phyloP scores from a whole-genome alignment of 371 early-diverging fungal species.

The Mortierella sp. region DNA sequence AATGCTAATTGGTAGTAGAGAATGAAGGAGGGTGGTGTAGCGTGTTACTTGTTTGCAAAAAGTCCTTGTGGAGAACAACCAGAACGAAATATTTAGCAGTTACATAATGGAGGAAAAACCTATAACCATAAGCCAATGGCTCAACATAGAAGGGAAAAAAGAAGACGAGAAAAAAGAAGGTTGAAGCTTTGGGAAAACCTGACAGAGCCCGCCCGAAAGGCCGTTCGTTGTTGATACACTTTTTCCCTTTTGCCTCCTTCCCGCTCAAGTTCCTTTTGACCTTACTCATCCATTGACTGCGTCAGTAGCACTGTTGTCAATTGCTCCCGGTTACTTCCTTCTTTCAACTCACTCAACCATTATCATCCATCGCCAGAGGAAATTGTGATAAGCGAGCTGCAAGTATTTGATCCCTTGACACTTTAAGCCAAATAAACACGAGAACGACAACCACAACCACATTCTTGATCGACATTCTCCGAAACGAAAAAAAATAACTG shows the following conservation, averaged over 20 bases:
- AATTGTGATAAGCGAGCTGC: background rate
- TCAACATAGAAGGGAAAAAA: background rate
- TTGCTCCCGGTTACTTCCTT: background rate
- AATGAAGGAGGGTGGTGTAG: background rate
- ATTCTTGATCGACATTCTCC: background rate
- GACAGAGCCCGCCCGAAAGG: background rate
- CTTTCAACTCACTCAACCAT: background rate
- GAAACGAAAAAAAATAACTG: background rate
- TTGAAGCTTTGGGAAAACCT: background rate
- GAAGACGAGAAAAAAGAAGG: background rate
- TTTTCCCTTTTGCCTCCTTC: background rate
- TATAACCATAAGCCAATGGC: background rate
- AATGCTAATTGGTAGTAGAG: constrained; percentile 61
- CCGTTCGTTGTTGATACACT: background rate
- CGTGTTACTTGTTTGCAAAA: background rate
- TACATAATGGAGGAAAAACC: background rate
- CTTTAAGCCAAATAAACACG: constrained; percentile 3
- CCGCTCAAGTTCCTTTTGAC: background rate
- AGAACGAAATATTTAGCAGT: background rate
- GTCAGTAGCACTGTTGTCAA: background rate
- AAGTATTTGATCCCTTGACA: constrained; percentile 1
- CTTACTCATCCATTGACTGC: constrained; percentile 6
- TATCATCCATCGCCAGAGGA: background rate
- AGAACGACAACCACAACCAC: background rate
- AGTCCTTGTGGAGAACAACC: background rate